Evolutionary conservation across 1,139 yeast genomes (phyloP).

Genomic region (Geotrichum histeridarum): DNA sequence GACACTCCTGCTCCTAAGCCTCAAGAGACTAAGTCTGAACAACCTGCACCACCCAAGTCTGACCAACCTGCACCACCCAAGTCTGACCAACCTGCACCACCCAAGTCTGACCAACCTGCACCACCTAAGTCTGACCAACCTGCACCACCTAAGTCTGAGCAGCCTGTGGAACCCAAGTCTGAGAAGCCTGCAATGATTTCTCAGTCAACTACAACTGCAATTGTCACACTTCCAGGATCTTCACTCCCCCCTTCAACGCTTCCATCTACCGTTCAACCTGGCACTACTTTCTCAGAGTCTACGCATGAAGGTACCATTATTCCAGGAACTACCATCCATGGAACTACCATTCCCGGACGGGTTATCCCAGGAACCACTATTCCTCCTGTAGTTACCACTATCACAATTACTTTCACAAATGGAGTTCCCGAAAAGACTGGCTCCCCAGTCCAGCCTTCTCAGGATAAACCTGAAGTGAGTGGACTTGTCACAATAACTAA

Average conservation of each 20-base stretch:
- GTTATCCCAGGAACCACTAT: constrained; percentile 21
- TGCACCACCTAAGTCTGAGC: too few relatives aligned
- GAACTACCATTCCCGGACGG: constrained; percentile 20
- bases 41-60: neutral
- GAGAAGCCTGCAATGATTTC: too few relatives aligned
- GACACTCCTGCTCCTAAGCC: neutral
- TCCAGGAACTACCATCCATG: constrained; percentile 19
- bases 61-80: neutral
- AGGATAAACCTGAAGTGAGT: too few relatives aligned
- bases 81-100: neutral
- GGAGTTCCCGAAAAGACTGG: constrained; percentile 16
- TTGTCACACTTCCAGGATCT: constrained; percentile 10
- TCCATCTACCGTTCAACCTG: constrained; percentile 13
- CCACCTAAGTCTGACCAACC: neutral
- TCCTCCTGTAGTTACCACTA: constrained; percentile 20
- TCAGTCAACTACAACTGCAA: neutral
- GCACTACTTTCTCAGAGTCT: constrained; percentile 3
- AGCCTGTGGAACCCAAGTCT: neutral
- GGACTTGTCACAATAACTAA: neutral
- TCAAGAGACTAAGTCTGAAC: neutral
- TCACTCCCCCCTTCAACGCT: constrained; percentile 22
- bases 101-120: neutral
- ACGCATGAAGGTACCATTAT: constrained; percentile 12
- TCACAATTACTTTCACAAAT: constrained; percentile 20
- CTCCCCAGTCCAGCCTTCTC: neutral